Evolutionary conservation across 768 basidiomycete species (phyloP).

Genomic region (Tulasnella sp.): DNA sequence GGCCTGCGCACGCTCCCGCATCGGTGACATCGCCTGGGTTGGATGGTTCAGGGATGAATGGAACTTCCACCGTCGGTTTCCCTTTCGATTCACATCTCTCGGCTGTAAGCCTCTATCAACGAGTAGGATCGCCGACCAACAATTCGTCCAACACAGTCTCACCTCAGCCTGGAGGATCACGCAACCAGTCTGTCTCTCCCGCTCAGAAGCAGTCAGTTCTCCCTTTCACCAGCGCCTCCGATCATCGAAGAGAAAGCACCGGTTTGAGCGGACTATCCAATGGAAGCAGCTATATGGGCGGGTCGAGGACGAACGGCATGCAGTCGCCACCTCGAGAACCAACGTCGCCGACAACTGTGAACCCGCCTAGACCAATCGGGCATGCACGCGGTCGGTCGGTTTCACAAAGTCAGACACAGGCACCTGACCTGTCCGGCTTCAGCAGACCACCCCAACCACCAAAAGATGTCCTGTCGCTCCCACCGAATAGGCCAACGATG

Average conservation of each 20-base stretch:
- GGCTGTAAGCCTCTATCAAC: background rate
- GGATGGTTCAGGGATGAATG: slow-evolving; percentile 13
- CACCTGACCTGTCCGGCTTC: background rate
- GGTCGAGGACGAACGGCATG: too few relatives aligned
- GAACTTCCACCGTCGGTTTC: slow-evolving; percentile 20
- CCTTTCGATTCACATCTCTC: background rate
- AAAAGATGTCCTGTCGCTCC: background rate
- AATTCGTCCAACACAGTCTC: slow-evolving; percentile 8
- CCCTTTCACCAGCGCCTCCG: background rate
- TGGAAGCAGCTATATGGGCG: too few relatives aligned
- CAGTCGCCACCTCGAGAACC: too few relatives aligned
- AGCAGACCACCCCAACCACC: background rate
- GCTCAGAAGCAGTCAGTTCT: background rate
- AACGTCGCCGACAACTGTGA: too few relatives aligned
- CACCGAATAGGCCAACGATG: background rate
- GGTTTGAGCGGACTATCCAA: too few relatives aligned
- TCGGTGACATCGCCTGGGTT: too few relatives aligned
- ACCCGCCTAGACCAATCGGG: too few relatives aligned
- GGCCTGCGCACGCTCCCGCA: slow-evolving; percentile 45
- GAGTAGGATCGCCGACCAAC: background rate
- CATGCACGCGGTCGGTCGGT: too few relatives aligned
- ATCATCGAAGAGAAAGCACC: background rate
- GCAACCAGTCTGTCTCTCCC: slow-evolving; percentile 4
- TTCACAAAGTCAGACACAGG: background rate
- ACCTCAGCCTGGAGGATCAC: slow-evolving; percentile 8